Evolutionary conservation across 1,139 yeast species (phyloP).

Genomic region (Fermentozyma sake): DNA sequence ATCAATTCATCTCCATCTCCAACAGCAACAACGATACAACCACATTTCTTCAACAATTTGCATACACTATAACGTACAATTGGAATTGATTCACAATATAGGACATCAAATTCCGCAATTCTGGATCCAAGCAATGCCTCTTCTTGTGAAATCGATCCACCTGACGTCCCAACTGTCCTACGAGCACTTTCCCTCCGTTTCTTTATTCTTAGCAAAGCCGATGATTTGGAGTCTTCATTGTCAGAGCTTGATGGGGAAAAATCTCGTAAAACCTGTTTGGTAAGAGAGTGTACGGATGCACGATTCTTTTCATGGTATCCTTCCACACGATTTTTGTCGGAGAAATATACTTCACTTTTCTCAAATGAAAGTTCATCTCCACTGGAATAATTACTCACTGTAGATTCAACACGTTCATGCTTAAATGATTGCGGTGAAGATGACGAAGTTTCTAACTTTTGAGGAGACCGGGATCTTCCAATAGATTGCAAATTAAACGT

Average conservation of each 20-base stretch:
- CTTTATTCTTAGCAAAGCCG: slow-evolving; percentile 53
- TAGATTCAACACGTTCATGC: slow-evolving; percentile 33
- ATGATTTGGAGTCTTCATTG: slow-evolving; percentile 53
- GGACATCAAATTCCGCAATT: slow-evolving; percentile 49
- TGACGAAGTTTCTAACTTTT: slow-evolving; percentile 7
- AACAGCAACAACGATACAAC: slow-evolving; percentile 79
- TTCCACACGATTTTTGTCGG: slow-evolving; percentile 2
- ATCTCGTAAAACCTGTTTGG: slow-evolving; percentile 36
- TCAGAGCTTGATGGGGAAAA: slow-evolving; percentile 67
- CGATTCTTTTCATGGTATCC: slow-evolving; percentile 14
- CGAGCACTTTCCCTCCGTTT: slow-evolving; percentile 52
- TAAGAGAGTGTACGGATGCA: slow-evolving; percentile 25
- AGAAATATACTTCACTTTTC: slow-evolving; percentile 8
- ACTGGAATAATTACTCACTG: slow-evolving; percentile 29
- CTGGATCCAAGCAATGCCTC: slow-evolving; percentile 2
- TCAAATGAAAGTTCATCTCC: slow-evolving; percentile 32
- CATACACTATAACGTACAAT: slow-evolving; percentile 69
- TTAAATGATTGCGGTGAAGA: slow-evolving; percentile 22
- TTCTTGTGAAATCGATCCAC: slow-evolving; percentile 3
- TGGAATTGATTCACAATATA: slow-evolving; percentile 86
- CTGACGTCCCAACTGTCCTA: slow-evolving; percentile 20
- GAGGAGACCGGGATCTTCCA: slow-evolving; percentile 29
- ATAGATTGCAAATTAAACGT: too few species aligned
- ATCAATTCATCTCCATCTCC: slow-evolving; percentile 80
- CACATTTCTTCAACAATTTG: slow-evolving; percentile 61